These are phyloP conservation scores for Antrodiella citrinella DNA, from an alignment of 768 basidiomycete species.

Conservation along the genomic window DNA sequence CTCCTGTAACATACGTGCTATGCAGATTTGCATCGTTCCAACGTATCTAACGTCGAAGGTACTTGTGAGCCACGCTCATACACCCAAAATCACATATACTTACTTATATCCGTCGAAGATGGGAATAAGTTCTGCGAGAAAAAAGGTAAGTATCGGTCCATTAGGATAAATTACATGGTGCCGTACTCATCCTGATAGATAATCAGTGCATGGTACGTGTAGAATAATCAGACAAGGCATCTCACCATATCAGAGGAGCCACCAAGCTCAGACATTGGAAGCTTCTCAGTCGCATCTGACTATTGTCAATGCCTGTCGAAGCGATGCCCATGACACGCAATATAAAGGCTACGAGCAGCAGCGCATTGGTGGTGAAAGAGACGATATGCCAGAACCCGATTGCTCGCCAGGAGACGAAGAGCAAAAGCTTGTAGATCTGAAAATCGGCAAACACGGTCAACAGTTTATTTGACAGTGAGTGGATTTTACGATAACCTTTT, in stretches of 20 bases:
- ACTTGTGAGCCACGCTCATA: neutral
- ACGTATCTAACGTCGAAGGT: slow-evolving; percentile 46
- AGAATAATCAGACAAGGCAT: slow-evolving; percentile 21
- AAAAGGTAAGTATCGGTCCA: no score
- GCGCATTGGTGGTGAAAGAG: slow-evolving; percentile 60
- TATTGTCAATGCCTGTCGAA: slow-evolving; percentile 26
- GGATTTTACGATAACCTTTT: slow-evolving; percentile 44
- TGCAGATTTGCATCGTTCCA: slow-evolving; percentile 91
- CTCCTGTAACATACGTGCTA: slow-evolving; percentile 88
- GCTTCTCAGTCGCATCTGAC: slow-evolving; percentile 48
- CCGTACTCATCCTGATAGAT: slow-evolving; percentile 70
- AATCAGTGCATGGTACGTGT: neutral
- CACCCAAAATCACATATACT: slow-evolving; percentile 13
- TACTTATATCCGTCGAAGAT: slow-evolving; percentile 78
- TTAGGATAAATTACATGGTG: no score
- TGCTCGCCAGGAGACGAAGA: slow-evolving; percentile 73
- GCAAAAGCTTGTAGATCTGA: slow-evolving; percentile 63
- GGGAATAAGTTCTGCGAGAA: slow-evolving; percentile 61
- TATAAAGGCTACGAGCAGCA: slow-evolving; percentile 67
- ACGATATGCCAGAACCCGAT: slow-evolving; percentile 75
- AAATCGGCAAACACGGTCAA: no score
- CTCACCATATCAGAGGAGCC: slow-evolving; percentile 83
- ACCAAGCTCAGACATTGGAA: slow-evolving; percentile 89
- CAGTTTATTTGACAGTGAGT: slow-evolving; percentile 1
- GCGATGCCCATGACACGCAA: slow-evolving; percentile 57